Evolutionary conservation across 2,329 filamentous ascomycete genomes (phyloP), one percentile per base, ranked within the genome.

Genomic region (Alternaria novae-zelandiae): DNA sequence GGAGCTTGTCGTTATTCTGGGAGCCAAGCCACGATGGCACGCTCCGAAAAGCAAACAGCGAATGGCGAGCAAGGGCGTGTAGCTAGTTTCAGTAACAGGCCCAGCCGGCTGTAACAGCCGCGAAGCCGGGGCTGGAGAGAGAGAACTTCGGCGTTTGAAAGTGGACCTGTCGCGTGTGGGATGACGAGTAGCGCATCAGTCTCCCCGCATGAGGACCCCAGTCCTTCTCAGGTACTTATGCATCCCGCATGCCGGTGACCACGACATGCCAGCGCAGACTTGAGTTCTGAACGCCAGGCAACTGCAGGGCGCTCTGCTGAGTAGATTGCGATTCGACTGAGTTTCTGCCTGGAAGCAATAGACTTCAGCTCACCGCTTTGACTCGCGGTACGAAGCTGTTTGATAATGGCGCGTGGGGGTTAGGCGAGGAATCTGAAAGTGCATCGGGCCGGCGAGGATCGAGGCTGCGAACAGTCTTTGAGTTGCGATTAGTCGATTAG

Each of bases 391-490:
- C 32, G 59, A 65, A 67, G 61, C 59, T 57, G 68, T 75, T 76
- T 68, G 67, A 73, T 79, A 79, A 79, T 79, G 68, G 66, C 75
- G 77, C 76, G 77, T 79, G 77, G 76, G 76, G 76, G 77, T 76
- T 64, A 65, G 59, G 54, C 61, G 66, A 66, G 53, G 57, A 57
- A 26, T 54, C 30, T 56, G 25, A 36, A 63, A 21, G 36, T 26
- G 26, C 59, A 57, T 68, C 64, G 62, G 68, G 56, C 65, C 65
- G 69, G 61, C 25, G 28, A 58, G 47, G 59, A 62, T 64, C 54
- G 62, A 63, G 63, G 43, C 60, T 47, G 57, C 30, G 59, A 49
- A 67, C 56, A 54, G 47, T 51, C 30, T 47, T 28, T 57, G 56
- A 41, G 36, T 41, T 17, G 36, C 36, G 36, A 41, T 41, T 41